phyloP scores from a whole-genome alignment of 2,329 filamentous ascomycete species.

The Magnaporthiopsis poae region DNA sequence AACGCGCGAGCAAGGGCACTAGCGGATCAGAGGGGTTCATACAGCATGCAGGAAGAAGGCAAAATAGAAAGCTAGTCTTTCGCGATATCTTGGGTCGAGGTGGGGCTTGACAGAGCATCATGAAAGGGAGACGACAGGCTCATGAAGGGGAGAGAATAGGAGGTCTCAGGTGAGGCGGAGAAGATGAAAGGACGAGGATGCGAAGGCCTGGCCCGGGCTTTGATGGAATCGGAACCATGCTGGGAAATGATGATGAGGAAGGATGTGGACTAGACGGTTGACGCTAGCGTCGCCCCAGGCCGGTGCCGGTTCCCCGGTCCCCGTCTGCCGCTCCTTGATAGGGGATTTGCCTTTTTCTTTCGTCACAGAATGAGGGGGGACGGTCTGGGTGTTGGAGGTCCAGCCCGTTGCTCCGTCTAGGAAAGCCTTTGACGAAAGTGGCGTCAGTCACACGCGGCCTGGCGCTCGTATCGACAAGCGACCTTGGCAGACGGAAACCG shows the following conservation, averaged over 20 bases:
- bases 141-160: not conserved
- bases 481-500: not conserved
- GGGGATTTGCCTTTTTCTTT: not conserved
- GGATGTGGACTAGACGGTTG: not conserved
- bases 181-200: not conserved
- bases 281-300: not conserved
- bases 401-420: not conserved
- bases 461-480: not conserved
- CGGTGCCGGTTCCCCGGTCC: not conserved
- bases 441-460: too few relatives aligned
- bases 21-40: too few relatives aligned
- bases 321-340: not conserved
- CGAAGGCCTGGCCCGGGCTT: not conserved
- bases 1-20: not conserved
- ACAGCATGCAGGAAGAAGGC: not conserved
- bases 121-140: not conserved
- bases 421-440: not conserved
- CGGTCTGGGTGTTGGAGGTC: not conserved
- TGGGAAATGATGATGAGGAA: not conserved
- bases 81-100: not conserved
- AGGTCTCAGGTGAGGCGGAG: not conserved
- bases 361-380: not conserved
- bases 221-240: not conserved
- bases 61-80: too few relatives aligned
- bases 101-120: not conserved